phyloP scores from a whole-genome alignment of 2,329 filamentous ascomycete species.

The Ceratocystis cubensis region DNA sequence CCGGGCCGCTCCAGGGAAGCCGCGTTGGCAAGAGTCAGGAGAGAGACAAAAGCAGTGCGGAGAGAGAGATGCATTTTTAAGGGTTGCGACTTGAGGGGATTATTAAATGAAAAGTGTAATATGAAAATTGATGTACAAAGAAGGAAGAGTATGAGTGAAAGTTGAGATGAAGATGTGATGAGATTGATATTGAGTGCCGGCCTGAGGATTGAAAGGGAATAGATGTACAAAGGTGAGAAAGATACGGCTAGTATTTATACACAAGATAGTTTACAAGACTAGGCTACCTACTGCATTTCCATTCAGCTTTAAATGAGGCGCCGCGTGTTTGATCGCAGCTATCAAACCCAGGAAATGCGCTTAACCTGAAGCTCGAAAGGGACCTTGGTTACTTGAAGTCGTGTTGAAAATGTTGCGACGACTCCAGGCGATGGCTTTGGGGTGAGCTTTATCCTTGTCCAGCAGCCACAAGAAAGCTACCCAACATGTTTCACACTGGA shows the following conservation, averaged over 20 bases:
- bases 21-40: constrained; percentile 24
- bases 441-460: background rate
- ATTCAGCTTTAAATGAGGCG: background rate
- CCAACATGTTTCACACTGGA: background rate
- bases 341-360: background rate
- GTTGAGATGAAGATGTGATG: constrained; percentile 4
- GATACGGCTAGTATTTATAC: background rate
- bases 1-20: constrained; percentile 7
- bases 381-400: too few species aligned
- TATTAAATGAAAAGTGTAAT: background rate
- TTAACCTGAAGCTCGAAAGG: background rate
- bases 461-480: background rate
- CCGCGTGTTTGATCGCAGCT: background rate
- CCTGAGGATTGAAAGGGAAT: constrained; percentile 13
- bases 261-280: background rate
- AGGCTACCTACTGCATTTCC: background rate
- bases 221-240: background rate
- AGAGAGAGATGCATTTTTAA: constrained; percentile 27
- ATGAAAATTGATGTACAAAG: constrained; percentile 12
- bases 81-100: background rate
- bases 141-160: constrained; percentile 10
- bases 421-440: too few species aligned
- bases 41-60: constrained; percentile 24
- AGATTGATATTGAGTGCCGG: constrained; percentile 13
- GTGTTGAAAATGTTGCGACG: too few species aligned